phyloP scores from a whole-genome alignment of 495 filamentous ascomycete genomes.

The Hypomontagnella submonticulosa region DNA sequence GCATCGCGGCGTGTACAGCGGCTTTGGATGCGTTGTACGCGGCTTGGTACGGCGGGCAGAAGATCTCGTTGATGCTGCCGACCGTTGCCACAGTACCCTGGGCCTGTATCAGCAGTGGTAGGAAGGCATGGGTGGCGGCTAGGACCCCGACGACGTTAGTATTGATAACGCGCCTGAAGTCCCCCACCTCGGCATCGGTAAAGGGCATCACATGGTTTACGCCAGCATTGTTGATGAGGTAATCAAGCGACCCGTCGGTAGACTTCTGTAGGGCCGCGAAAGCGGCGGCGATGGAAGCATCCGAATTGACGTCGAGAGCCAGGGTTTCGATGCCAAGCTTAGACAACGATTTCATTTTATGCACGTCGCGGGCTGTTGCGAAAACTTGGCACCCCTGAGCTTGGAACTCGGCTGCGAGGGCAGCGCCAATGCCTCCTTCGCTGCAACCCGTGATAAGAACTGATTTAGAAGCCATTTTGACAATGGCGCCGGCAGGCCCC shows the following conservation, averaged over 20 bases:
- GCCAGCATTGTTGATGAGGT: conserved; percentile 69
- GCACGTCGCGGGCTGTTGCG: conserved; percentile 62
- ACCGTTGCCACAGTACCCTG: conserved; percentile 62
- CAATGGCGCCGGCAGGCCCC: background rate
- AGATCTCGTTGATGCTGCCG: conserved; percentile 60
- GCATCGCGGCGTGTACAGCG: conserved; percentile 57
- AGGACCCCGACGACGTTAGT: conserved; percentile 65
- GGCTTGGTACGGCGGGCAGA: conserved; percentile 56
- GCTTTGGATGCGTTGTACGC: conserved; percentile 67
- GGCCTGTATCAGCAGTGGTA: conserved; percentile 59
- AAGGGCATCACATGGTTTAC: conserved; percentile 55
- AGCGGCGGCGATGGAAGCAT: conserved; percentile 52
- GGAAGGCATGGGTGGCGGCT: conserved; percentile 65
- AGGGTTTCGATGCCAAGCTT: conserved; percentile 58
- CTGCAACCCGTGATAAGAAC: conserved; percentile 63
- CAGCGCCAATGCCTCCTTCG: conserved; percentile 64
- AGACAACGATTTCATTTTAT: conserved; percentile 53
- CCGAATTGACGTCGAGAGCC: conserved; percentile 60
- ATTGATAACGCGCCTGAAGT: conserved; percentile 59
- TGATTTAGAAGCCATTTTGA: conserved; percentile 42
- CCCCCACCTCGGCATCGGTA: conserved; percentile 59
- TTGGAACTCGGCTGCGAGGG: conserved; percentile 64
- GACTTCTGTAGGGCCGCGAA: conserved; percentile 38
- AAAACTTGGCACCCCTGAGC: conserved; percentile 63
- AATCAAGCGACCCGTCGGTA: conserved; percentile 51